Evolutionary conservation across 2,329 filamentous ascomycete genomes (phyloP).

Genomic region (Trichoderma sp.): DNA sequence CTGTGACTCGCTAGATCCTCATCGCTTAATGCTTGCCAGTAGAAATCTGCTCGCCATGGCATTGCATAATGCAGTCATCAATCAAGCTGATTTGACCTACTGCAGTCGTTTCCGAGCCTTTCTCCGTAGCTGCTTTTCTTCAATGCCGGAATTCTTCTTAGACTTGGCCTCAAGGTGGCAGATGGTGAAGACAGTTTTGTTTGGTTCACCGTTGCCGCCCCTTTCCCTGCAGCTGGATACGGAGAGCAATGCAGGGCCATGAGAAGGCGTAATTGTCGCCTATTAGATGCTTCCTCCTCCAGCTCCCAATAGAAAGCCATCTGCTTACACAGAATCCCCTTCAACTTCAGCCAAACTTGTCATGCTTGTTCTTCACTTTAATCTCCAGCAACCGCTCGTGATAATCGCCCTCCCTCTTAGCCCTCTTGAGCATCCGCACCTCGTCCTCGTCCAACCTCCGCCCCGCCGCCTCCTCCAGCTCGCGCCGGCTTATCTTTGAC

Average conservation of each 20-base stretch:
- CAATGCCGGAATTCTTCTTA: neutral
- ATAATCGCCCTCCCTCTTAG: conserved; percentile 82
- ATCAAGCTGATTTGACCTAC: neutral
- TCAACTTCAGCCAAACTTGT: conserved; percentile 61
- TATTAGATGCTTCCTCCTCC: neutral
- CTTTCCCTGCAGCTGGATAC: no score
- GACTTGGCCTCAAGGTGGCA: neutral
- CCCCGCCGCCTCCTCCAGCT: conserved; percentile 79
- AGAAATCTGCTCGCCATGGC: neutral
- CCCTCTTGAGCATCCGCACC: conserved; percentile 76
- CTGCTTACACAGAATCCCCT: neutral
- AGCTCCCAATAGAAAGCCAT: neutral
- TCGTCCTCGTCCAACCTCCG: conserved; percentile 78
- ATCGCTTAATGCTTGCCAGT: no score
- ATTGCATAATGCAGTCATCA: neutral
- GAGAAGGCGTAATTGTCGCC: neutral
- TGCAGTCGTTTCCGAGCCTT: neutral
- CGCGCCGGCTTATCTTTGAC: conserved; percentile 81
- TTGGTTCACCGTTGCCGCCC: neutral
- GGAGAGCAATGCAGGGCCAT: neutral
- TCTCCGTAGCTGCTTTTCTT: neutral
- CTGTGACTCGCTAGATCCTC: neutral
- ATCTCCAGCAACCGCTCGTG: conserved; percentile 83
- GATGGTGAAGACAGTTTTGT: neutral
- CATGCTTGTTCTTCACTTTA: conserved; percentile 89